Base-by-base conservation (phyloP, 129 eudicot species). In the Sambucus nigra region DNA sequence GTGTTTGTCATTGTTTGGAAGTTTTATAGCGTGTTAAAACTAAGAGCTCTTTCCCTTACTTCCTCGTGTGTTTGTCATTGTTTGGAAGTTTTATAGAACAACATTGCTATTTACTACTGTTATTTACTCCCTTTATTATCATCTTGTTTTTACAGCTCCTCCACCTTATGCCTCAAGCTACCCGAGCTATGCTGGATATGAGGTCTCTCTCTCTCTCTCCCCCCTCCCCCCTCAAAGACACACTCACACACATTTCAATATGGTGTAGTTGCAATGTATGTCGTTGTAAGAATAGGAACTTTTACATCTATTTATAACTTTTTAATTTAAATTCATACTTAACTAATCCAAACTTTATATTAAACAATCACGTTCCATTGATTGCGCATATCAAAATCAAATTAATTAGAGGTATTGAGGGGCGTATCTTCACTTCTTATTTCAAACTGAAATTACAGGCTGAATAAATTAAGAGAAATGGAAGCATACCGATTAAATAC, bases 201-300 rank as follows among this genome's bases (percentile, higher is more conserved):
- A 47, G 62, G 63, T 64, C 60, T 69, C 66, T 59, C 46, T 53
- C 68, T 69, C 63, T 52, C 68, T 24, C 61, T n/a, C 51, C 5
- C 52, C 21, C 59, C 0, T 16, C 4, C 45, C 13, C 35, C 12
- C 20, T 3, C 31, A 10, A 53, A 13, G 58, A 46, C 51, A 21
- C 51, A 51, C 49, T n/a, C n/a, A n/a, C n/a, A n/a, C n/a, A n/a
- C n/a, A 59, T 17, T 16, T 47, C 3, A 17, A 4, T 20, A 1
- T 47, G 26, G 7, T 3, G 7, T 47, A 17, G 12, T 47, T 7
- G 2, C 1, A 11, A 4, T 47, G 14, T 19, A 26, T 61, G 17
- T 29, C 41, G 22, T 12, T 25, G 28, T 22, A 20, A 19, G 53
- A 17, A 14, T 4, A 22, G 8, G 5, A 25, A 22, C 2, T 4